Evolutionary conservation across 306 rosid species (phyloP).

Genomic region (Rosa multiflora): DNA sequence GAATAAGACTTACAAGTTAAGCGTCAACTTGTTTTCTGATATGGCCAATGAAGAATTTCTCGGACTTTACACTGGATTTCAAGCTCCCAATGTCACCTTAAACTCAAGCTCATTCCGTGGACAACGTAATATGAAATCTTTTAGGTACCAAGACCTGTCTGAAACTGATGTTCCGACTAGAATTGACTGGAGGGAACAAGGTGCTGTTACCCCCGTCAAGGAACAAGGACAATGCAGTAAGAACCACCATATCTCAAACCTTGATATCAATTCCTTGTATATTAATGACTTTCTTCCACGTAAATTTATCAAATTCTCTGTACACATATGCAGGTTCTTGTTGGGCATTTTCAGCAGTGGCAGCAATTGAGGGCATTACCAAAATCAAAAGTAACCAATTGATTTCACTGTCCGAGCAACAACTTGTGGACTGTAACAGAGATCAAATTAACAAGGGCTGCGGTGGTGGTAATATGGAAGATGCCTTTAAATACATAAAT

Average conservation of each 20-base stretch:
- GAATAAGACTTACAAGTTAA: slow-evolving; percentile 21
- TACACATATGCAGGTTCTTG: slow-evolving; percentile 12
- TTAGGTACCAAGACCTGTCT: slow-evolving; percentile 29
- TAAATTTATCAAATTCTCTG: background rate
- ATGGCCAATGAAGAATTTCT: slow-evolving; percentile 25
- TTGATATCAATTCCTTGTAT: background rate
- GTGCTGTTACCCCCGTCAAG: slow-evolving; percentile 37
- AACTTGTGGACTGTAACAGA: slow-evolving; percentile 30
- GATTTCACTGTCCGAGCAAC: slow-evolving; percentile 35
- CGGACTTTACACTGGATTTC: slow-evolving; percentile 14
- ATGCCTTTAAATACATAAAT: slow-evolving; percentile 19
- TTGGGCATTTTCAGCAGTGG: slow-evolving; percentile 18
- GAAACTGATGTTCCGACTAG: slow-evolving; percentile 16
- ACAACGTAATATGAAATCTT: background rate
- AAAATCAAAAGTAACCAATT: slow-evolving; percentile 21
- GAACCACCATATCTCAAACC: background rate
- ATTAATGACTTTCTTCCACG: background rate
- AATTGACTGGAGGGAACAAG: slow-evolving; percentile 39
- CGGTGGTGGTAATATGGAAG: background rate
- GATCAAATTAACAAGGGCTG: slow-evolving; percentile 12
- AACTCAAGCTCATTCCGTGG: background rate
- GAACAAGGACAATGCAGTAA: slow-evolving; percentile 15
- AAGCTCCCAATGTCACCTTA: slow-evolving; percentile 1
- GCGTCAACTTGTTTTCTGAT: slow-evolving; percentile 30
- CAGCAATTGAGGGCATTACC: slow-evolving; percentile 17